phyloP scores from a whole-genome alignment of 257 asterid species.

The Nicotiana otophora region DNA sequence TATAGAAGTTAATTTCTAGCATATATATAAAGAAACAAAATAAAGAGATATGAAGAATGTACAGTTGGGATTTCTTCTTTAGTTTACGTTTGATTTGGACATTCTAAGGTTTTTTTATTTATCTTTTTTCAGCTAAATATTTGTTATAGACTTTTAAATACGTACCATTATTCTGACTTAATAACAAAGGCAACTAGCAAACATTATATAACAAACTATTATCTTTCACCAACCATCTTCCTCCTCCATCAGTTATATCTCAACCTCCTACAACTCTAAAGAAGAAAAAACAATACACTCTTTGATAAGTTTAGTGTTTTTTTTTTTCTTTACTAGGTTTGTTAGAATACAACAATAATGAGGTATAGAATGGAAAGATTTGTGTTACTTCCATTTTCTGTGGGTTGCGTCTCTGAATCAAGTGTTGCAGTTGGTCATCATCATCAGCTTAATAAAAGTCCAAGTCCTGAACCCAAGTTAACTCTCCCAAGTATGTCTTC shows the following conservation, averaged over 20 bases:
- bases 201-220: constrained; percentile 9
- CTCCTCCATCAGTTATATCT: not conserved
- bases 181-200: not conserved
- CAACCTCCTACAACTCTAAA: not conserved
- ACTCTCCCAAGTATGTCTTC: constrained; percentile 10
- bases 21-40: not conserved
- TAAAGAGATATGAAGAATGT: not conserved
- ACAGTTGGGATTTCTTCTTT: not conserved
- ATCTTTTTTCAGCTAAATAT: not conserved
- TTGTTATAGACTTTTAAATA: not conserved
- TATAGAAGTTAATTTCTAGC: not conserved
- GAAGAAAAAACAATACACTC: not conserved
- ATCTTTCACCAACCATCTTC: constrained; percentile 10
- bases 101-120: not conserved
- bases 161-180: constrained; percentile 5
- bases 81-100: not conserved
- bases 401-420: constrained; percentile 29
- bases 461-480: not conserved
- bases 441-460: not conserved
- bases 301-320: not conserved
- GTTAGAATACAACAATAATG: not conserved
- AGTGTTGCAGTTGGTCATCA: constrained; percentile 23
- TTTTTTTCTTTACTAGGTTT: not conserved
- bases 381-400: constrained; percentile 29
- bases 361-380: constrained; percentile 25